Conservation (phyloP, 805 yeast species). For the Pichia deserticola region DNA sequence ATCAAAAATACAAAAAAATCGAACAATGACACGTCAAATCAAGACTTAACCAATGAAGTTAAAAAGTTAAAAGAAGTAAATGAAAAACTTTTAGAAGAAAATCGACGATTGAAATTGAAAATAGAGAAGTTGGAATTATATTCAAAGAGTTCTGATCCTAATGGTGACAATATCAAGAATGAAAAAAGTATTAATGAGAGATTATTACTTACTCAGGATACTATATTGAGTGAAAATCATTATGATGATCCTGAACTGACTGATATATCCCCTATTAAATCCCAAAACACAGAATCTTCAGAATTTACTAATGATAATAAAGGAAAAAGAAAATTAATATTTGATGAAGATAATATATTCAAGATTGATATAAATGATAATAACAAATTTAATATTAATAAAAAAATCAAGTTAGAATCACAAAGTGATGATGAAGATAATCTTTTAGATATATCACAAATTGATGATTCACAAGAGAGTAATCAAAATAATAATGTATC, state of each 20-base stretch:
- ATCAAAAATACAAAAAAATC: not conserved
- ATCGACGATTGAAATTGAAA: not conserved
- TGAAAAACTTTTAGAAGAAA: not conserved
- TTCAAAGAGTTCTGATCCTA: not conserved
- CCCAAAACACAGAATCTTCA: not conserved
- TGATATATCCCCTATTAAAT: slow-evolving; percentile 6
- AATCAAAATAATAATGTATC: not conserved
- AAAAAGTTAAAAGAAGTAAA: slow-evolving; percentile 2
- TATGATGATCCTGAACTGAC: slow-evolving; percentile 6
- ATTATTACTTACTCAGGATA: slow-evolving; percentile 4
- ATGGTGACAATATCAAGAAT: not conserved
- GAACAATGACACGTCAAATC: not conserved
- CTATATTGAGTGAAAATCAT: slow-evolving; percentile 1
- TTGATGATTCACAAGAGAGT: slow-evolving; percentile 3
- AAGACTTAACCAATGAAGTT: not conserved
- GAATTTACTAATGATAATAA: not conserved
- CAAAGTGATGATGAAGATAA: not conserved
- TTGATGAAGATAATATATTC: not conserved
- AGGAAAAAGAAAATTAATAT: not conserved
- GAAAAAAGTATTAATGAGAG: not conserved
- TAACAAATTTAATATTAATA: not conserved
- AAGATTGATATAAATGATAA: no score
- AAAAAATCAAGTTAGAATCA: not conserved
- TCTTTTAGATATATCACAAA: not conserved
- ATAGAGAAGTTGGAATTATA: not conserved